Evolutionary conservation across 148 eudicot species (phyloP), one percentile per base, ranked within the genome.

Genomic region (Euryodendron excelsum): DNA sequence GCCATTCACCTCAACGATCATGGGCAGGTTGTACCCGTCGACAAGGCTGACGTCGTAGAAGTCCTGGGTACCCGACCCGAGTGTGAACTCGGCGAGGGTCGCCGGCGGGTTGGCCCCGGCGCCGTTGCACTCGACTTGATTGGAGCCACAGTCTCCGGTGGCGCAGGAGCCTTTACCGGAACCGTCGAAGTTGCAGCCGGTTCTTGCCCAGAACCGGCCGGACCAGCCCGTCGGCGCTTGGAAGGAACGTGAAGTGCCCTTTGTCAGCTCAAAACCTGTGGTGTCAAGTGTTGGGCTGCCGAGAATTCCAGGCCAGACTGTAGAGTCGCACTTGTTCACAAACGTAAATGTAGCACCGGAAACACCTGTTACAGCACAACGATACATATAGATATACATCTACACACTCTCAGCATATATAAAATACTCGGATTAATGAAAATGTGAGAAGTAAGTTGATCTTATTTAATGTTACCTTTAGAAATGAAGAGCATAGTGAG

Each of bases 21-120:
- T 21, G 17, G 80, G 78, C 34, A 85, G 41, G 36, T 85, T 85
- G 82, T 73, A 85, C 9, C 88, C 85, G 18, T 85, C 88, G 3
- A 85, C 85, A 1, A 85, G 80, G 81, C 81, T 82, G 21, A 78
- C 80, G 55, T 78, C 75, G n/a, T 78, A 81, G 34, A 68, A 81
- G 72, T 81, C 80, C 72, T 75, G 48, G 20, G 69, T 23, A 15
- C 76, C 61, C 15, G 71, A 34, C 6, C 84, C 84, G 39, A 82
- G 74, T 1, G 84, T 78, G 72, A 82, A 63, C 58, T 82, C 80
- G 25, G 77, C 80, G 50, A 82, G 47, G 1, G 84, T 62, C 28
- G 81, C 80, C 23, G 84, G 84, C 1, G 84, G 84, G 34, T 34
- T 56, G 4, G 76, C 61, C 0, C 73, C 74, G 15, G 37, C 74